Evolutionary conservation across 2,329 filamentous ascomycete genomes (phyloP).

Genomic region (Phialemonium atrogriseum): DNA sequence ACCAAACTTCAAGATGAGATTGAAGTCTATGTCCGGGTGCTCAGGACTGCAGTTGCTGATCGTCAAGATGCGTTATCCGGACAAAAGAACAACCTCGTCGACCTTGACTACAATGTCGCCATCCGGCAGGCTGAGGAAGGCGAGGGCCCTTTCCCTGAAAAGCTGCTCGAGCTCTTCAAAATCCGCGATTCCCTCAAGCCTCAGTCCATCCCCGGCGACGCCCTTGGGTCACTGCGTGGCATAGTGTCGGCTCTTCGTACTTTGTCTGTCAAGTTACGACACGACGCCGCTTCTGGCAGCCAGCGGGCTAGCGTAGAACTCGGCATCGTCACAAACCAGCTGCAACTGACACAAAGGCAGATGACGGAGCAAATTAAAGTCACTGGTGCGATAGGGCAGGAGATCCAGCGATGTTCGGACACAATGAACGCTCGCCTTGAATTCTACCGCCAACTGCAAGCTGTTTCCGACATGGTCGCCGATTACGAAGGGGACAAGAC

Average conservation of each 20-base stretch:
- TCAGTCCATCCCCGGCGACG: slow-evolving; percentile 16
- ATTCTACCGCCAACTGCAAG: slow-evolving; percentile 85
- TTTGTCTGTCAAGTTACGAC: slow-evolving; percentile 50
- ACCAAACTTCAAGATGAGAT: slow-evolving; percentile 83
- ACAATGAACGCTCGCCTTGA: slow-evolving; percentile 81
- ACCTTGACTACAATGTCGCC: slow-evolving; percentile 61
- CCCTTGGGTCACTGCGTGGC: slow-evolving; percentile 59
- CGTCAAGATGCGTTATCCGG: slow-evolving; percentile 70
- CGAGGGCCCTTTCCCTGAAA: slow-evolving; percentile 64
- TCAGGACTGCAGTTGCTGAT: slow-evolving; percentile 71
- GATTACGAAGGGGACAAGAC: slow-evolving; percentile 60
- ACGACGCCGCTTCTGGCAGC: slow-evolving; percentile 45
- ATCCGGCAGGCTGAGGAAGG: slow-evolving; percentile 51
- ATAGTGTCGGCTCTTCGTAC: slow-evolving; percentile 62
- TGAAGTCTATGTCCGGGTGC: slow-evolving; percentile 73
- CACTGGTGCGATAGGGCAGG: slow-evolving; percentile 46
- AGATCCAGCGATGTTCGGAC: slow-evolving; percentile 66
- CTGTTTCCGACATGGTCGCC: slow-evolving; percentile 79
- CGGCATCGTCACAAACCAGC: slow-evolving; percentile 52
- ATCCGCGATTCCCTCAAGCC: slow-evolving; percentile 41
- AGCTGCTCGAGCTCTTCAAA: slow-evolving; percentile 42
- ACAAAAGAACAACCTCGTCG: slow-evolving; percentile 64
- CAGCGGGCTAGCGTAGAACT: slow-evolving; percentile 54
- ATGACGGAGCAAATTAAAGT: slow-evolving; percentile 44
- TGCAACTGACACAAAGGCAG: slow-evolving; percentile 50